A percentile compares a stretch with the other conserved stretches of the same genome.
Conservation (phyloP, 1,139 yeast genomes). For the Hyphopichia pseudoburtonii region DNA sequence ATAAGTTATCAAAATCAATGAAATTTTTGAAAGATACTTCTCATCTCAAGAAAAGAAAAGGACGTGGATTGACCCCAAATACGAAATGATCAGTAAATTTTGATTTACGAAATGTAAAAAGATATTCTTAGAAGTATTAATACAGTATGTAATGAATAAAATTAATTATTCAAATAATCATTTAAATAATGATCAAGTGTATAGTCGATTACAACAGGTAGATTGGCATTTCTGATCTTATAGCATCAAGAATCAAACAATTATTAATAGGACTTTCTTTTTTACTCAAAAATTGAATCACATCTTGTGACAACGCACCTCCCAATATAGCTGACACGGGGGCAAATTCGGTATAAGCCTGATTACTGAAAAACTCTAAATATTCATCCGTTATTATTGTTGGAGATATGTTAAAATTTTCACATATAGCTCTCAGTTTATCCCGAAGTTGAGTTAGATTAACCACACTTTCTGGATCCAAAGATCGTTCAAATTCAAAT, state of each 20-base stretch:
- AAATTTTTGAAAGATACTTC: conserved; percentile 41
- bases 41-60: conserved; percentile 45
- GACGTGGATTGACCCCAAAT: conserved; percentile 40
- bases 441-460: conserved; percentile 33
- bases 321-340: conserved; percentile 90
- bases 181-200: background rate
- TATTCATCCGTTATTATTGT: conserved; percentile 39
- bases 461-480: conserved; percentile 24
- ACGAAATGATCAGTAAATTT: conserved; percentile 1
- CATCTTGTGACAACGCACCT: conserved; percentile 88
- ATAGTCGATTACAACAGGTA: conserved; percentile 41
- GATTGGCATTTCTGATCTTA: conserved; percentile 72
- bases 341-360: conserved; percentile 68
- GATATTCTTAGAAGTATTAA: background rate
- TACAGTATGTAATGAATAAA: background rate
- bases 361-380: conserved; percentile 41
- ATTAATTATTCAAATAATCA: background rate
- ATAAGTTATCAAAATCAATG: conserved; percentile 35
- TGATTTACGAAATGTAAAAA: too few relatives aligned
- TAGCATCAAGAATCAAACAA: conserved; percentile 73
- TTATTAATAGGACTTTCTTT: conserved; percentile 84
- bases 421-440: conserved; percentile 24
- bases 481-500: conserved; percentile 38
- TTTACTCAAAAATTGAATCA: conserved; percentile 75
- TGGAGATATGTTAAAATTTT: conserved; percentile 34